phyloP scores from a whole-genome alignment of 2,329 filamentous ascomycete genomes.

The Trichoderma polysporum region DNA sequence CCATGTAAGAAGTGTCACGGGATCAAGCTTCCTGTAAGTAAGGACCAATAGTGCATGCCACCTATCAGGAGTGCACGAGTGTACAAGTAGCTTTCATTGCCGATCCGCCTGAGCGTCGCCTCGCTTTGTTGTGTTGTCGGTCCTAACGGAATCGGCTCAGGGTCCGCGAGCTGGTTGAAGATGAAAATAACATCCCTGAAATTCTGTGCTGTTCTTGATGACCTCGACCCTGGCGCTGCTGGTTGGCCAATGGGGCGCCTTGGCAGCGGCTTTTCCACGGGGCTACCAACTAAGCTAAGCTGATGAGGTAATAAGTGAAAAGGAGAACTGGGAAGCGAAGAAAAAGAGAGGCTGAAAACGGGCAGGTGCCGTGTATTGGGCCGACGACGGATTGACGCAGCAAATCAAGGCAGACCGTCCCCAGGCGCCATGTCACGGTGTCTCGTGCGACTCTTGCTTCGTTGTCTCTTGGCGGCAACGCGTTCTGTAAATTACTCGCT shows the following conservation, averaged over 20 bases:
- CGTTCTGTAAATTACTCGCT: constrained; percentile 17
- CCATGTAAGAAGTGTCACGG: not conserved
- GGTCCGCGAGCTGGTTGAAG: not conserved
- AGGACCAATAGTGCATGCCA: not conserved
- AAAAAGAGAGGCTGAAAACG: not conserved
- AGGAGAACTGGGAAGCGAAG: not conserved
- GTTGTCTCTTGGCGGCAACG: not conserved
- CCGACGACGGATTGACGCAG: constrained; percentile 11
- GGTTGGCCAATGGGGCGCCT: not conserved
- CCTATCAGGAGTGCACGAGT: not conserved
- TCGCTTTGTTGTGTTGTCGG: constrained; percentile 4
- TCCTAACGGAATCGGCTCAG: not conserved
- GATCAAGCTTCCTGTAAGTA: constrained; percentile 1
- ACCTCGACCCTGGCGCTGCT: not conserved
- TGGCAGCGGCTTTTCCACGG: constrained; percentile 20
- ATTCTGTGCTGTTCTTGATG: not conserved
- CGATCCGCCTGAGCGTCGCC: not conserved
- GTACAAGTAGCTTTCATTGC: not conserved
- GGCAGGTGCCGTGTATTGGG: not conserved
- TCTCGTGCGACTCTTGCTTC: not conserved
- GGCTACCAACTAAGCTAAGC: constrained; percentile 10
- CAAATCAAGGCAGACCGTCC: constrained; percentile 2
- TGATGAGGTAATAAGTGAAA: constrained; percentile 12
- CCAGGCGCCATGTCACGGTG: not conserved
- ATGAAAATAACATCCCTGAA: not conserved